A percentile compares a stretch with the other conserved stretches of the same genome.
Evolutionary conservation across 2,329 filamentous ascomycete species (phyloP).

Genomic region (Camptophora hylomeconis): DNA sequence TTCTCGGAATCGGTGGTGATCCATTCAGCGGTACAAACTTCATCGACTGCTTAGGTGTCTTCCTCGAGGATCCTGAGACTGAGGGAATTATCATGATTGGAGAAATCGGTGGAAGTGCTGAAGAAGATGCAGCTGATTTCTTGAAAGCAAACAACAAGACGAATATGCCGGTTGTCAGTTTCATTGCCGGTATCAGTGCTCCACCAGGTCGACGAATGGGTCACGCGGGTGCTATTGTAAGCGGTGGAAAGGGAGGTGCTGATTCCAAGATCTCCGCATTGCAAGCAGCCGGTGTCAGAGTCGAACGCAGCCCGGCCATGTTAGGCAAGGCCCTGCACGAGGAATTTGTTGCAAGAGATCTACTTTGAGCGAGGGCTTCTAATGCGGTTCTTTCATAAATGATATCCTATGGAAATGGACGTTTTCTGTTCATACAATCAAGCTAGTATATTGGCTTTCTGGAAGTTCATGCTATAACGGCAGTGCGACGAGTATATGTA

Average conservation of each 20-base stretch:
- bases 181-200: constrained; percentile 96
- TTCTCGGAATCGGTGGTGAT: constrained; percentile 96
- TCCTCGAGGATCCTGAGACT: constrained; percentile 89
- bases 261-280: constrained; percentile 97
- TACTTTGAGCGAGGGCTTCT: constrained; percentile 76
- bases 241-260: constrained; percentile 92
- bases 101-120: constrained; percentile 92
- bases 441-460: too few relatives aligned
- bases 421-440: too few relatives aligned
- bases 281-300: constrained; percentile 83
- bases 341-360: constrained; percentile 90
- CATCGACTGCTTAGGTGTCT: constrained; percentile 97
- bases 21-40: constrained; percentile 99
- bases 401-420: too few relatives aligned
- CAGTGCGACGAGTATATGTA: too few relatives aligned
- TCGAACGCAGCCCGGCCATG: constrained; percentile 84
- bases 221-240: constrained; percentile 96
- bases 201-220: constrained; percentile 96
- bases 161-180: constrained; percentile 93
- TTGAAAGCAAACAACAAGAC: constrained; percentile 80
- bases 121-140: constrained; percentile 97
- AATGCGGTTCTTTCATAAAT: too few relatives aligned
- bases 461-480: too few relatives aligned
- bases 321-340: constrained; percentile 89
- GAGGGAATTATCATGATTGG: constrained; percentile 99